A percentile compares a stretch with the other conserved stretches of the same genome.
phyloP scores from a whole-genome alignment of 805 yeast species.

The Monosporozyma aerobia region DNA sequence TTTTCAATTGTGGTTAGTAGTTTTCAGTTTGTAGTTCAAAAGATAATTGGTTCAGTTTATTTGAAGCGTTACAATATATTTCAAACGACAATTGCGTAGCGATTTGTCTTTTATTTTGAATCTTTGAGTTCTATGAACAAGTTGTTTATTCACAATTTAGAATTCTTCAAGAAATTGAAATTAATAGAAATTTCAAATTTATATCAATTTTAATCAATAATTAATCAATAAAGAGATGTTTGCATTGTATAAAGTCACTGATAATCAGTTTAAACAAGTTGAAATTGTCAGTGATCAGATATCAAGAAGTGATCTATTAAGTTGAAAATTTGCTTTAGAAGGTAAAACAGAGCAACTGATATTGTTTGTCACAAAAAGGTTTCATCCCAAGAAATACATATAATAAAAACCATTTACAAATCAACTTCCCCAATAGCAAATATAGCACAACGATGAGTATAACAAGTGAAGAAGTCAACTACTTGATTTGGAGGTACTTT shows the following conservation, averaged over 20 bases:
- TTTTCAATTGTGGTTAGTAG: slow-evolving; percentile 3
- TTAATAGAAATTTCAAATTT: neutral
- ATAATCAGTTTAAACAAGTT: neutral
- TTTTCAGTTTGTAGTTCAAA: neutral
- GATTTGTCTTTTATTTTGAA: neutral
- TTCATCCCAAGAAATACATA: neutral
- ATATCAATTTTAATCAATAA: neutral
- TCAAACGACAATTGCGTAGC: neutral
- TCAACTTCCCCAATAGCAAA: neutral
- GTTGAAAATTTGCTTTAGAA: neutral
- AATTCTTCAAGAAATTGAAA: neutral
- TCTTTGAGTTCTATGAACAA: neutral
- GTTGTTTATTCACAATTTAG: neutral
- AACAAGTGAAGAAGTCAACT: slow-evolving; percentile 76
- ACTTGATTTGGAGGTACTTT: slow-evolving; percentile 84
- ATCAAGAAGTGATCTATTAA: neutral
- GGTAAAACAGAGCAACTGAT: neutral
- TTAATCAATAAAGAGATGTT: neutral
- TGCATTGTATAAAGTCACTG: neutral
- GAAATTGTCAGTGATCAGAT: neutral
- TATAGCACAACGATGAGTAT: slow-evolving; percentile 50
- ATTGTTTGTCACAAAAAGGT: neutral
- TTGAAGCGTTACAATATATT: neutral
- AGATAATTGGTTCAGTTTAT: too few species aligned
- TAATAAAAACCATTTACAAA: neutral